Base-by-base conservation (phyloP, 805 yeast species). In the Lachancea kluyveri region DNA sequence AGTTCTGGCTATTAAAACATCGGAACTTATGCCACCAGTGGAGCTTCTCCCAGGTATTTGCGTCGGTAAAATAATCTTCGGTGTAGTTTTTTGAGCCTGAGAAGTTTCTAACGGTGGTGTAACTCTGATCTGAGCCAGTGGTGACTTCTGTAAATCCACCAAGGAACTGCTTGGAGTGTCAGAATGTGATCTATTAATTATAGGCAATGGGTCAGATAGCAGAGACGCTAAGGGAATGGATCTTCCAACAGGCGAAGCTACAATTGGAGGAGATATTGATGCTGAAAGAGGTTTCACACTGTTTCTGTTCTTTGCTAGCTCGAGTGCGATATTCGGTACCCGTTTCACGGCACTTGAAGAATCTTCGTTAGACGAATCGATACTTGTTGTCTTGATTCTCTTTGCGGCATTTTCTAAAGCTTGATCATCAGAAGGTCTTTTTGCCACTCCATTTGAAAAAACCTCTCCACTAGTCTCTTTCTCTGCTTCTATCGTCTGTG, bases 281-380 rank as follows among this genome's bases (percentile, higher is more conserved):
- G 36, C 35, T 5, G 46, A 33, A 9, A 35, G 21, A 7, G 33
- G 36, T 27, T 40, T 43, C 5, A 33, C 48, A 13, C 33, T 34
- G 16, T 51, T 54, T 36, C 60, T 46, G 31, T 55, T 55, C 26
- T 45, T 50, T 5, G 60, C 60, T 24, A 55, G 26, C 35, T 55
- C 57, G 29, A 52, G 44, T 3, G 60, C 60, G 16, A 55, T 55
- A 29, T 49, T 54, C 5, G 54, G 50, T 9, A 46, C 39, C 9
- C 39, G 30, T 17, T 36, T 41, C 28, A 27, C 36, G 12, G 27
- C 36, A 3, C n/a, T n/a, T n/a, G n/a, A n/a, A n/a, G n/a, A n/a
- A n/a, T n/a, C n/a, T n/a, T n/a, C n/a, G n/a, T n/a, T n/a, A n/a
- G n/a, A n/a, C n/a, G n/a, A n/a, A n/a, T n/a, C n/a, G n/a, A n/a